Evolutionary conservation across 257 asterid species (phyloP), one percentile per base, ranked within the genome.

Genomic region (Leptodermis oblonga): DNA sequence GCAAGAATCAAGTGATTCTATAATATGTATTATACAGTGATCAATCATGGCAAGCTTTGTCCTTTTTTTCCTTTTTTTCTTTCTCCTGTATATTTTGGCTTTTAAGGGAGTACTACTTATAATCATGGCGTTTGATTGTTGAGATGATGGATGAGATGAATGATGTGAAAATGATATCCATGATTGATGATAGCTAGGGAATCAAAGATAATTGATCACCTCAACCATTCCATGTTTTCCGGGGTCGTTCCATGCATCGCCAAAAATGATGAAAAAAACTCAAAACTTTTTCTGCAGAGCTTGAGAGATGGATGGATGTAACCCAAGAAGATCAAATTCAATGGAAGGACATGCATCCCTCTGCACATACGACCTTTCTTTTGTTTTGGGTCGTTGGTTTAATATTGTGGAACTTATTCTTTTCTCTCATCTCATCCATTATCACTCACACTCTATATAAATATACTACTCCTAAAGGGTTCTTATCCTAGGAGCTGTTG

Each of bases 391-490:
- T n/a, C n/a, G 30, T 14, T 67, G 11, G 13, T 13, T 15, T 41
- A n/a, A n/a, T n/a, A n/a, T n/a, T n/a, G 43, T 18, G 55, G 76
- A 60, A 71, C 41, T 60, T 71, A 52, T 72, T 72, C 76, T 26
- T 64, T 39, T 51, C 43, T 42, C 14, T 67, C 71, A 49, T 45
- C 68, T n/a, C n/a, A n/a, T n/a, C n/a, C 55, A 49, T 62, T 62
- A 33, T 31, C n/a, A 58, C n/a, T n/a, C n/a, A n/a, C n/a, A n/a
- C n/a, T n/a, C n/a, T n/a, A n/a, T n/a, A n/a, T n/a, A n/a, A n/a
- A 30, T 34, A 14, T 34, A 30, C 28, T 46, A 13, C 53, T 45
- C 5, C 39, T 34, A n/a, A n/a, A n/a, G n/a, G n/a, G n/a, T n/a
- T n/a, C n/a, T 34, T 52, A 23, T 36, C n/a, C 18, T 53, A n/a